Evolutionary conservation across 805 yeast species (phyloP).

Genomic region (Pichia nanzhaoensis): DNA sequence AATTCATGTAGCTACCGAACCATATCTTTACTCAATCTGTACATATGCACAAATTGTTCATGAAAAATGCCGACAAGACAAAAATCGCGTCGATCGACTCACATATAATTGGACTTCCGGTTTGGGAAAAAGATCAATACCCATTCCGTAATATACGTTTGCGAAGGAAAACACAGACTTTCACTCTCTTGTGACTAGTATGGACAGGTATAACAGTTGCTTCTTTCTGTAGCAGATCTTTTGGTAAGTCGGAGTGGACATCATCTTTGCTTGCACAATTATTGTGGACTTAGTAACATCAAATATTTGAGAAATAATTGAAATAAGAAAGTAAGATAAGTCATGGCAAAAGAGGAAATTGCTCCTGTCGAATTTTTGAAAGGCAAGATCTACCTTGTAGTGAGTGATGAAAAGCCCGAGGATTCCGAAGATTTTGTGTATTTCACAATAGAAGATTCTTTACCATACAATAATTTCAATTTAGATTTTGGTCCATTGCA

Average conservation of each 20-base stretch:
- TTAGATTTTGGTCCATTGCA: constrained; percentile 95
- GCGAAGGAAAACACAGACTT: no score
- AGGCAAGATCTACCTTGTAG: constrained; percentile 81
- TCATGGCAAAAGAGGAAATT: constrained; percentile 5
- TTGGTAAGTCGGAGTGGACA: no score
- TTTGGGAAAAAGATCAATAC: constrained; percentile 4
- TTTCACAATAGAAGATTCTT: constrained; percentile 87
- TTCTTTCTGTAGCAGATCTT: no score
- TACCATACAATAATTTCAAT: constrained; percentile 92
- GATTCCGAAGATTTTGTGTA: constrained; percentile 72
- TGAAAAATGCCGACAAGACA: not conserved
- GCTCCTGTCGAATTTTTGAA: constrained; percentile 33
- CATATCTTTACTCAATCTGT: no score
- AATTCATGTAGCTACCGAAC: no score
- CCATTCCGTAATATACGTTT: not conserved
- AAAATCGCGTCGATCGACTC: not conserved
- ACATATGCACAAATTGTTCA: no score
- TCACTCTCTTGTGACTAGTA: not conserved
- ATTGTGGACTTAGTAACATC: no score
- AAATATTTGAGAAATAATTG: not conserved
- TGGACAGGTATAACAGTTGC: no score
- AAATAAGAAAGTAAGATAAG: not conserved
- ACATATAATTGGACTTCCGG: not conserved
- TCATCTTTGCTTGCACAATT: no score
- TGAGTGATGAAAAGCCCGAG: constrained; percentile 71